Conservation (phyloP, 2,329 filamentous ascomycete genomes). For the Phialophora expanda region DNA sequence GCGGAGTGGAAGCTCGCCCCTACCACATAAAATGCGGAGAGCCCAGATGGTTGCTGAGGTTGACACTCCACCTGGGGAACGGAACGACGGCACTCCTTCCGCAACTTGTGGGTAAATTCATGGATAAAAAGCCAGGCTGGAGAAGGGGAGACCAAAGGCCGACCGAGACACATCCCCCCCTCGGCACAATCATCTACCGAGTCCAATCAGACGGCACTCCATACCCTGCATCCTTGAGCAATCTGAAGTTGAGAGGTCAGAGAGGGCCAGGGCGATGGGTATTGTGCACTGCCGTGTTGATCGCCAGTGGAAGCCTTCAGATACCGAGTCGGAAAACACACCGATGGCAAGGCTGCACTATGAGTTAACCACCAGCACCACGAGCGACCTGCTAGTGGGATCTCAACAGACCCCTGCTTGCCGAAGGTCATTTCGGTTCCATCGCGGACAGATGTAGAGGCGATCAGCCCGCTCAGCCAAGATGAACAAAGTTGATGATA, state of each 20-base stretch:
- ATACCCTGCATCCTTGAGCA: not conserved
- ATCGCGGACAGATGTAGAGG: not conserved
- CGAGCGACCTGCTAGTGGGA: not conserved
- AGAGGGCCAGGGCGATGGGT: not conserved
- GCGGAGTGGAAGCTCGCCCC: not conserved
- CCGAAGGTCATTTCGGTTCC: too few species aligned
- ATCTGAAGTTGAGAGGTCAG: not conserved
- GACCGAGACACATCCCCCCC: not conserved
- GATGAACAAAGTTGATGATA: not conserved
- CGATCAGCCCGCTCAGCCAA: not conserved
- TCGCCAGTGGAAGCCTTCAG: not conserved
- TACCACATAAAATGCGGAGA: slow-evolving; percentile 12
- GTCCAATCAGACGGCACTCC: not conserved
- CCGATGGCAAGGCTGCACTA: slow-evolving; percentile 5
- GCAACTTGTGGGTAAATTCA: slow-evolving; percentile 23
- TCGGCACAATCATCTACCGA: slow-evolving; percentile 24
- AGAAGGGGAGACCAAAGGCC: not conserved
- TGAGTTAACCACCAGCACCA: not conserved
- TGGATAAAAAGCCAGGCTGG: slow-evolving; percentile 17
- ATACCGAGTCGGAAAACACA: not conserved
- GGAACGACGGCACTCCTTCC: slow-evolving; percentile 19
- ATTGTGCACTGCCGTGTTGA: not conserved
- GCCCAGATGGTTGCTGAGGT: slow-evolving; percentile 2
- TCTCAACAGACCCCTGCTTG: too few species aligned
- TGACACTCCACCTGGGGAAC: slow-evolving; percentile 18